Evolutionary conservation across 495 filamentous ascomycete species (phyloP).

Genomic region (Aspergillus conjunctus): DNA sequence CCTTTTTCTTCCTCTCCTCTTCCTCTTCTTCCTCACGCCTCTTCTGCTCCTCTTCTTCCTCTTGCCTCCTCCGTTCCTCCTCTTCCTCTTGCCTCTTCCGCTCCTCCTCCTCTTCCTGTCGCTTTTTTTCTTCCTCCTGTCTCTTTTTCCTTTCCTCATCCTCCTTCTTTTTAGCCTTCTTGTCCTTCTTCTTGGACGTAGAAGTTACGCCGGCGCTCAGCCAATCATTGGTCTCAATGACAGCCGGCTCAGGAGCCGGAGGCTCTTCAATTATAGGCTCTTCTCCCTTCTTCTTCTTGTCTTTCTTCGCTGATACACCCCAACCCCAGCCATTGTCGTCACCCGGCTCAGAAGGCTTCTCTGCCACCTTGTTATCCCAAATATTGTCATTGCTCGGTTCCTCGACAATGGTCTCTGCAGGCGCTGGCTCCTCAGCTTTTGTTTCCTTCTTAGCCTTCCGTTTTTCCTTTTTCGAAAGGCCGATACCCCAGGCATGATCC

Average conservation of each 20-base stretch:
- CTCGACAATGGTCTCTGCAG: slow-evolving; percentile 26
- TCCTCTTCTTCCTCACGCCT: slow-evolving; percentile 45
- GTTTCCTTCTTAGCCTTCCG: slow-evolving; percentile 40
- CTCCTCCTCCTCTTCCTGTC: slow-evolving; percentile 25
- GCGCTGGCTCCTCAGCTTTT: slow-evolving; percentile 20
- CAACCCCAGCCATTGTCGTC: slow-evolving; percentile 39
- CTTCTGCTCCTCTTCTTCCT: slow-evolving; percentile 14
- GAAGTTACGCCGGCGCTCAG: slow-evolving; percentile 33
- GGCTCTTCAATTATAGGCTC: slow-evolving; percentile 26
- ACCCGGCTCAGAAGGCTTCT: slow-evolving; percentile 19
- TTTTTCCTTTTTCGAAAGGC: slow-evolving; percentile 35
- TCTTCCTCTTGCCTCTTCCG: slow-evolving; percentile 24
- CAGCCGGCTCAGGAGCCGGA: slow-evolving; percentile 25
- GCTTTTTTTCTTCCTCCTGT: slow-evolving; percentile 31
- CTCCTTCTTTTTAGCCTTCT: slow-evolving; percentile 36
- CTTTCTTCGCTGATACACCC: slow-evolving; percentile 36
- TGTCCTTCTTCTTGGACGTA: slow-evolving; percentile 41
- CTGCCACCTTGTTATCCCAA: slow-evolving; percentile 9
- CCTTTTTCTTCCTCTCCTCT: slow-evolving; percentile 26
- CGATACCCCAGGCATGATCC: slow-evolving; percentile 20
- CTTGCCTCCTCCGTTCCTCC: slow-evolving; percentile 25
- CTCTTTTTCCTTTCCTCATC: slow-evolving; percentile 21
- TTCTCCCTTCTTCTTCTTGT: slow-evolving; percentile 45
- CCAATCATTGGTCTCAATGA: slow-evolving; percentile 33
- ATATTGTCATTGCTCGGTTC: slow-evolving; percentile 12